phyloP scores from a whole-genome alignment of 164 flowering plant genomes.

The Saururus chinensis region DNA sequence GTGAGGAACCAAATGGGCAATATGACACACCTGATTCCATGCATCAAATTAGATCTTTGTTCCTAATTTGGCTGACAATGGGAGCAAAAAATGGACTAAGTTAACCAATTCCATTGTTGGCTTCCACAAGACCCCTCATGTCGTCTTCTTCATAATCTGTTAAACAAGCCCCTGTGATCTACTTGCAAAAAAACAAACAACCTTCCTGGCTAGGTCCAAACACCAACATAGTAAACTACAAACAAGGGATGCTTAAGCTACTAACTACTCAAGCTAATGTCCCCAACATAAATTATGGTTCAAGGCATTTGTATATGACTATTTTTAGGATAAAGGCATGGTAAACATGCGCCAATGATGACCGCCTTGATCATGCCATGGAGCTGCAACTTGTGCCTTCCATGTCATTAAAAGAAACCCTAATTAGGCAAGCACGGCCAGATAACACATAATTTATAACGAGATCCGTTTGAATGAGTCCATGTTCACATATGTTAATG shows the following conservation, averaged over 20 bases:
- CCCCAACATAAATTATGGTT: neutral
- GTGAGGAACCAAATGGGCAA: neutral
- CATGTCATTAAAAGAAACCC: neutral
- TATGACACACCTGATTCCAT: neutral
- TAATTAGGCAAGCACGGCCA: neutral
- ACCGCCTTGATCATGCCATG: neutral
- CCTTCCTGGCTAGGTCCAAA: neutral
- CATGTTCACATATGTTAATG: no score
- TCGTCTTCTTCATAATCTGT: neutral
- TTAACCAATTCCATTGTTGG: neutral
- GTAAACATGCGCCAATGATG: neutral
- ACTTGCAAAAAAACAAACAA: neutral
- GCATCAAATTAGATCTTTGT: neutral
- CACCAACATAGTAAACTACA: neutral
- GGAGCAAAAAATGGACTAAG: neutral
- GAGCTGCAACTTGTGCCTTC: no score
- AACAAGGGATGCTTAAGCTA: neutral
- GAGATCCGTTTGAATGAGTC: no score
- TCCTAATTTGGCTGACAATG: neutral
- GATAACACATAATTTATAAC: neutral
- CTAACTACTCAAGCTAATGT: neutral
- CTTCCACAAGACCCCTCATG: neutral
- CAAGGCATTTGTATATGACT: neutral
- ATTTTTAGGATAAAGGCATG: neutral
- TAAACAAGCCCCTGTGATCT: neutral